phyloP scores from a whole-genome alignment of 1,284 basidiomycete genomes.

The Ceratobasidium sp. region DNA sequence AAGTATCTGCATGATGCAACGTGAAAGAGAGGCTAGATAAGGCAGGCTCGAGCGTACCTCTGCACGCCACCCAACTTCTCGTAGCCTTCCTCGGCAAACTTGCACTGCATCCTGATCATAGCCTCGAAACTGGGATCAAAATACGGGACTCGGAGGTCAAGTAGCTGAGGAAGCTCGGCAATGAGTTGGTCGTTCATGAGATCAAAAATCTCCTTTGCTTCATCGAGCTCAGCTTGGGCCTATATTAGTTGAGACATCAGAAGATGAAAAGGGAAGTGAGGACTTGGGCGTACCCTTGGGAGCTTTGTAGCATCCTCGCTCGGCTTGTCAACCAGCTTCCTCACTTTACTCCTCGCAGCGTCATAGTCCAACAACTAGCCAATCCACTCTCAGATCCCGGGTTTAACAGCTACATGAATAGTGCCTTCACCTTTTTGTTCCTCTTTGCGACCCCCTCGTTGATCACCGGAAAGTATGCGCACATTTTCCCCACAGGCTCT shows the following conservation, averaged over 20 bases:
- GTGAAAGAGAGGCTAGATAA: slow-evolving; percentile 1
- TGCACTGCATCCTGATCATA: slow-evolving; percentile 97
- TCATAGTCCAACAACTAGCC: slow-evolving; percentile 92
- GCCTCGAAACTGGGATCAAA: slow-evolving; percentile 99
- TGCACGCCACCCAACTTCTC: slow-evolving; percentile 97
- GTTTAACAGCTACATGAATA: slow-evolving; percentile 1
- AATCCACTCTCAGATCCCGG: slow-evolving; percentile 14
- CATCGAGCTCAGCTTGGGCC: slow-evolving; percentile 95
- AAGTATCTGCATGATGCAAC: slow-evolving; percentile 70
- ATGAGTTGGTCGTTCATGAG: slow-evolving; percentile 92
- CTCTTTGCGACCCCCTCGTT: slow-evolving; percentile 95
- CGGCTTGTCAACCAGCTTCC: slow-evolving; percentile 92
- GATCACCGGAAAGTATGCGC: slow-evolving; percentile 91
- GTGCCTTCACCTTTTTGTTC: slow-evolving; percentile 83
- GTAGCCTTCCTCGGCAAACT: slow-evolving; percentile 97
- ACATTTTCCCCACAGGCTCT: slow-evolving; percentile 95
- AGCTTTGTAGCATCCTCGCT: slow-evolving; percentile 92
- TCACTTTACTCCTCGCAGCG: slow-evolving; percentile 83
- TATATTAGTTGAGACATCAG: slow-evolving; percentile 50
- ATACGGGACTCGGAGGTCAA: slow-evolving; percentile 95
- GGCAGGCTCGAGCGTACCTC: slow-evolving; percentile 58
- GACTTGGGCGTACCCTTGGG: slow-evolving; percentile 66
- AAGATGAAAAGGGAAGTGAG: neutral
- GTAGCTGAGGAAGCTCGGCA: slow-evolving; percentile 86
- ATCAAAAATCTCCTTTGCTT: slow-evolving; percentile 92